These are phyloP conservation scores for Entomortierella parvispora DNA, from an alignment of 192 early-diverging fungal species.

Conservation along the genomic window DNA sequence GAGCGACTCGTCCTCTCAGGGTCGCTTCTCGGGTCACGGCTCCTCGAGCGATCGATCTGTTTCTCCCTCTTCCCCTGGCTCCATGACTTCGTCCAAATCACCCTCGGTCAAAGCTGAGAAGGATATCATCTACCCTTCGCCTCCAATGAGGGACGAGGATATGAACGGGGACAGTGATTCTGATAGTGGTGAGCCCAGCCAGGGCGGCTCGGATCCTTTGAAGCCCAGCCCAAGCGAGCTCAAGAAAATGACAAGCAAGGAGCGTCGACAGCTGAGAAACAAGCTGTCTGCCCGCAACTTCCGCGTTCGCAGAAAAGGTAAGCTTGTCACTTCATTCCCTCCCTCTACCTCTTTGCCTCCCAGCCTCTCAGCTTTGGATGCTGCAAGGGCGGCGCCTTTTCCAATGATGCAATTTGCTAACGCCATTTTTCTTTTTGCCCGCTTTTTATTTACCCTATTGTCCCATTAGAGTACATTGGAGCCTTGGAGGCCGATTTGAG, in stretches of 20 bases:
- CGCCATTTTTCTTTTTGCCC: slow-evolving; percentile 11
- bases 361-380: no score
- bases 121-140: slow-evolving; percentile 39
- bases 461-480: slow-evolving; percentile 62
- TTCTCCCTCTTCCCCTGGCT: slow-evolving; percentile 9
- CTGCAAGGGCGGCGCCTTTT: neutral
- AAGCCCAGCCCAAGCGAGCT: slow-evolving; percentile 60
- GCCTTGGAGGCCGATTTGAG: slow-evolving; percentile 69
- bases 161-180: slow-evolving; percentile 43
- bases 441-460: slow-evolving; percentile 13
- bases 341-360: no score
- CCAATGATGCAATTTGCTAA: no score
- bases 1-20: neutral
- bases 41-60: slow-evolving; percentile 15
- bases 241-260: slow-evolving; percentile 75
- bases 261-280: slow-evolving; percentile 86
- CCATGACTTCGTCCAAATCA: neutral
- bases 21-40: neutral
- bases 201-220: slow-evolving; percentile 17
- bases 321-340: slow-evolving; percentile 3
- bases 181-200: slow-evolving; percentile 12
- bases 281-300: slow-evolving; percentile 91
- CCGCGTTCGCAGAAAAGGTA: slow-evolving; percentile 84
- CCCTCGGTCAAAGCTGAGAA: slow-evolving; percentile 19
- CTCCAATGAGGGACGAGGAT: slow-evolving; percentile 44